Evolutionary conservation across 345 rosid genomes (phyloP).

Genomic region (Hibiscus trionum): DNA sequence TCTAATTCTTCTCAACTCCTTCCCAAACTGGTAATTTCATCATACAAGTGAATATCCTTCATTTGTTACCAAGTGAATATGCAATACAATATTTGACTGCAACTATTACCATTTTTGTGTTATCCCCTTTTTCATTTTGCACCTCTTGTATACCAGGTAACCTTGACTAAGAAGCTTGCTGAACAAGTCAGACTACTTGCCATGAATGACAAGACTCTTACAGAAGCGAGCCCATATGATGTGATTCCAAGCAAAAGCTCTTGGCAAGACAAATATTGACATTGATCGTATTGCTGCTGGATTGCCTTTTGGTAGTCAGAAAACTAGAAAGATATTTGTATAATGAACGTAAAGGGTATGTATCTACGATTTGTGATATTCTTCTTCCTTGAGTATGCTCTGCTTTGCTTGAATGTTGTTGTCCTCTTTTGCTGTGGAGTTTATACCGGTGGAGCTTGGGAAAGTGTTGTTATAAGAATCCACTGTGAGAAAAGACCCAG

Average conservation of each 20-base stretch:
- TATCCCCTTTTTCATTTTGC: too few relatives aligned
- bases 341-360: constrained; percentile 92
- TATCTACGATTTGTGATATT: constrained; percentile 10
- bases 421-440: too few relatives aligned
- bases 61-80: not conserved
- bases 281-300: constrained; percentile 98
- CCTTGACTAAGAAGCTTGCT: constrained; percentile 83
- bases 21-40: constrained; percentile 48
- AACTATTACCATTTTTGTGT: not conserved
- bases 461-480: too few relatives aligned
- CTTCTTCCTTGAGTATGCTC: too few relatives aligned
- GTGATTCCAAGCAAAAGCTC: constrained; percentile 94
- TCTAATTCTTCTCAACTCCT: constrained; percentile 68
- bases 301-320: constrained; percentile 94
- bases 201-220: constrained; percentile 71
- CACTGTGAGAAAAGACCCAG: too few relatives aligned
- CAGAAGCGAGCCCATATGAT: constrained; percentile 57
- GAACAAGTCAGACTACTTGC: constrained; percentile 90
- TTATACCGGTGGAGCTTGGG: too few relatives aligned
- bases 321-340: constrained; percentile 96
- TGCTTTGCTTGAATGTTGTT: too few relatives aligned
- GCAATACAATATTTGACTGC: not conserved
- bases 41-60: not conserved
- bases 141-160: constrained; percentile 42
- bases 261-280: constrained; percentile 94